Base-by-base conservation (phyloP, 73 alveolate species). In the Paramecium biaurelia region DNA sequence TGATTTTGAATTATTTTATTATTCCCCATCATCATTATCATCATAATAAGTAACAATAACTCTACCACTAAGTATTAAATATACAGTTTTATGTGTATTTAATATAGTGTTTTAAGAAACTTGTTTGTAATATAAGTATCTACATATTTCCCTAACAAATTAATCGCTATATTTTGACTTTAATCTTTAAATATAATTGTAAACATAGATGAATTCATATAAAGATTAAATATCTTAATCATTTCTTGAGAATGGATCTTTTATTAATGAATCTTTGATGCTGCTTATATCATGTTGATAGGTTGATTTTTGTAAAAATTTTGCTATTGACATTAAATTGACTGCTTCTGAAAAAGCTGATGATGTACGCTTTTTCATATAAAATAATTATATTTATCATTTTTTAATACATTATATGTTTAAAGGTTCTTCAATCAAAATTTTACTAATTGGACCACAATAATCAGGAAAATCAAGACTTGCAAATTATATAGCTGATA, bases 401-500 rank as follows among this genome's bases (percentile, higher is more conserved):
- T 53, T 18, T 53, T 53, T 53, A 53, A 53, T 53, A 53, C 18
- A 53, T 53, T 18, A 53, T 6, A 67, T 67, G 84, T 67, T 30
- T 67, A 67, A 67, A 32, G 84, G 84, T 15, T 67, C 94, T 30
- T 88, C 85, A 68, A 85, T 95, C 18, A 95, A 95, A 72, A 89
- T 95, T 43, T 90, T 95, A 43, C 67, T 95, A 12, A 92, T 95
- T 11, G 98, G 98, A 34, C 98, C 98, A 35, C 32, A 84, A n/a
- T 89, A 95, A 72, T 37, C 95, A 28, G 98, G 98, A 28, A 95
- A 95, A 84, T 76, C 97, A 7, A 92, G 97, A 14, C 34, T 95
- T 21, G 93, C 98, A 12, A 95, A 95, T 67, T 94, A 85, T 59
- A 87, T 95, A 26, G 98, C 96, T n/a, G 96, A 95, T 87, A 93